phyloP scores from a whole-genome alignment of 768 basidiomycete species.

The Agaricus subrufescens region DNA sequence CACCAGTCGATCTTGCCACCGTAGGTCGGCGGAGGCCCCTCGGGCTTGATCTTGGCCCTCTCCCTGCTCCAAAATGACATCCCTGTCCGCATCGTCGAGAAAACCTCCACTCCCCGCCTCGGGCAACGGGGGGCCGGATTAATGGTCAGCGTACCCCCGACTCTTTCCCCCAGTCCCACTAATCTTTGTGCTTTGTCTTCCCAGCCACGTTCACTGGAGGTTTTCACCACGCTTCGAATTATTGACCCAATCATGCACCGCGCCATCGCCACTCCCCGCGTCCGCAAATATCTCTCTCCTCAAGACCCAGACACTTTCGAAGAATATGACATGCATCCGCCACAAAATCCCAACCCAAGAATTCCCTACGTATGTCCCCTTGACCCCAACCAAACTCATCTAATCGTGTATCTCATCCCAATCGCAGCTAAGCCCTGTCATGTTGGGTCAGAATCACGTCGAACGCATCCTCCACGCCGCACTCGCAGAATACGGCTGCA shows the following conservation, averaged over 20 bases:
- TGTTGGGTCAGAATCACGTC: constrained; percentile 29
- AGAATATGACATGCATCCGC: constrained; percentile 29
- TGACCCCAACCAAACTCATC: not conserved
- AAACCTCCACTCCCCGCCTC: constrained; percentile 8
- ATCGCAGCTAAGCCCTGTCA: constrained; percentile 24
- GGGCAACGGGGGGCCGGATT: constrained; percentile 12
- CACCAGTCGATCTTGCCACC: not conserved
- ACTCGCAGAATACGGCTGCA: constrained; percentile 26
- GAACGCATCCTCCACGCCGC: constrained; percentile 34
- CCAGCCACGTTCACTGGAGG: constrained; percentile 27
- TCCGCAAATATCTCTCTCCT: constrained; percentile 31
- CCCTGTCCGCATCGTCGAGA: constrained; percentile 16
- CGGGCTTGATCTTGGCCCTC: constrained; percentile 13
- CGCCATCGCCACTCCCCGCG: constrained; percentile 18
- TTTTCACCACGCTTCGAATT: constrained; percentile 34
- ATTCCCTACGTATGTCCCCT: constrained; percentile 26
- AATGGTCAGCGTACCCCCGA: constrained; percentile 26
- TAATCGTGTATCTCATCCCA: not conserved
- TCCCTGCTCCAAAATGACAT: constrained; percentile 12
- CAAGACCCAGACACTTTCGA: constrained; percentile 19
- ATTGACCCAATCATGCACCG: constrained; percentile 30
- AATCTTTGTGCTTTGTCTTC: not conserved
- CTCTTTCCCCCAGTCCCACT: not conserved
- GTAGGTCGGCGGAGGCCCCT: constrained; percentile 4
- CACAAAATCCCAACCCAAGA: constrained; percentile 23